A percentile compares a stretch with the other conserved stretches of the same genome.
These are phyloP conservation scores for Ophiostoma pallidulum DNA, from an alignment of 2,329 filamentous ascomycete species.

Conservation along the genomic window DNA sequence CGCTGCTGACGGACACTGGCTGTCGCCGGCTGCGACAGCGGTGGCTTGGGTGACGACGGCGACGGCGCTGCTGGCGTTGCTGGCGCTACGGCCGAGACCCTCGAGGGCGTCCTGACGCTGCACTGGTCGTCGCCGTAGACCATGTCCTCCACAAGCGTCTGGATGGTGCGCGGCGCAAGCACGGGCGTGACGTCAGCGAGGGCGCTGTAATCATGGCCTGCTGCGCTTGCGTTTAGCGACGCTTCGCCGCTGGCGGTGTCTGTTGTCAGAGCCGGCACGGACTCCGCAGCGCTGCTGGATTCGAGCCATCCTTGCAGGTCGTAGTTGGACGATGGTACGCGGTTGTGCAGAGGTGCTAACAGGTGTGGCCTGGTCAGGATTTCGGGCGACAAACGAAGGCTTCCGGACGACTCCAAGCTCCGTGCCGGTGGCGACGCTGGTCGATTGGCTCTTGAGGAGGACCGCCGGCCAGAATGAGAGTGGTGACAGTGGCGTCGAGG, in stretches of 20 bases:
- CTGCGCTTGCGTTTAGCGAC: too few relatives aligned
- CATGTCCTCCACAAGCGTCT: constrained; percentile 13
- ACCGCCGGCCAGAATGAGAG: not conserved
- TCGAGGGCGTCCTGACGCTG: constrained; percentile 8
- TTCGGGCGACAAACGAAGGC: constrained; percentile 6
- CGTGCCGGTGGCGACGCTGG: too few relatives aligned
- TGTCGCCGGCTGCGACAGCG: not conserved
- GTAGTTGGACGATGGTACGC: constrained; percentile 11
- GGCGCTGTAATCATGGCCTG: too few relatives aligned
- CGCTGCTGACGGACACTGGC: not conserved
- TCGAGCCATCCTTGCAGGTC: constrained; percentile 14
- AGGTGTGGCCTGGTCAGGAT: constrained; percentile 9
- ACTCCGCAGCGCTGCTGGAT: constrained; percentile 1
- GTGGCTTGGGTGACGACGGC: too few relatives aligned
- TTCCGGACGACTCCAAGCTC: not conserved
- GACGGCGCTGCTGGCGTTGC: not conserved
- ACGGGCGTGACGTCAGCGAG: too few relatives aligned
- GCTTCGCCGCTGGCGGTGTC: too few relatives aligned
- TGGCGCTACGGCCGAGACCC: not conserved
- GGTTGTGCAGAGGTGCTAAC: constrained; percentile 5
- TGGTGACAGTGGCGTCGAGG: not conserved
- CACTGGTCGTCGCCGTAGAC: constrained; percentile 13
- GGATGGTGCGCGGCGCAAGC: not conserved
- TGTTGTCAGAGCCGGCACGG: not conserved
- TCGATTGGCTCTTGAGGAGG: not conserved